phyloP scores from a whole-genome alignment of 345 rosid genomes.

The Salix arbutifolia region DNA sequence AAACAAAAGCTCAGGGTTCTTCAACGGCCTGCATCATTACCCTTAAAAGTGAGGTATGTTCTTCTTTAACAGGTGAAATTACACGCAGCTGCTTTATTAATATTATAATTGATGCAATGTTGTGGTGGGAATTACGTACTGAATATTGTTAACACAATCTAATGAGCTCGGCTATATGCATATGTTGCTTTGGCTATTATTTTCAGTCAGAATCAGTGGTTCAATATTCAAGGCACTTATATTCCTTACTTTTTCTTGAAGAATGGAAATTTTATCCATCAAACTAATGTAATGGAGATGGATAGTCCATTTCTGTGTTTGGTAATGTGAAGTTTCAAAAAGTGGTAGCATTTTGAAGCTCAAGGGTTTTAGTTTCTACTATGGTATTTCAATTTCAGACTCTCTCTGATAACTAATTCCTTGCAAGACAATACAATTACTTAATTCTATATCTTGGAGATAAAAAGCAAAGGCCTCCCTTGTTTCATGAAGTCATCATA shows the following conservation, averaged over 20 bases:
- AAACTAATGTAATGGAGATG: background rate
- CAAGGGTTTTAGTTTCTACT: background rate
- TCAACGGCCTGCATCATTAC: slow-evolving; percentile 35
- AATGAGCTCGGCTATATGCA: background rate
- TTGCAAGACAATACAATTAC: background rate
- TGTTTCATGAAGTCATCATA: background rate
- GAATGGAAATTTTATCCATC: background rate
- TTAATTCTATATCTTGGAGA: background rate
- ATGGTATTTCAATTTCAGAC: background rate
- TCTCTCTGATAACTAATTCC: background rate
- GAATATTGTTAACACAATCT: background rate
- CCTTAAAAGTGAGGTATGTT: slow-evolving; percentile 24
- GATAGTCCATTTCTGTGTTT: background rate
- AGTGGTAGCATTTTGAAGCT: background rate
- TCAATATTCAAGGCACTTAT: background rate
- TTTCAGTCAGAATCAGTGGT: background rate
- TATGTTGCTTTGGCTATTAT: background rate
- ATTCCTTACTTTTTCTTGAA: background rate
- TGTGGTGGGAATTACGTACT: background rate
- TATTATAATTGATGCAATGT: background rate
- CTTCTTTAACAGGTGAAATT: background rate
- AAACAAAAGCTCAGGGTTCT: slow-evolving; percentile 27
- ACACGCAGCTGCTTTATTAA: background rate
- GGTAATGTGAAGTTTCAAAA: background rate
- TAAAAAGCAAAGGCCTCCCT: background rate